Percentiles rank a stretch among this genome's conserved stretches.
phyloP scores from a whole-genome alignment of 2,329 filamentous ascomycete genomes.

The Metarhizium brunneum region DNA sequence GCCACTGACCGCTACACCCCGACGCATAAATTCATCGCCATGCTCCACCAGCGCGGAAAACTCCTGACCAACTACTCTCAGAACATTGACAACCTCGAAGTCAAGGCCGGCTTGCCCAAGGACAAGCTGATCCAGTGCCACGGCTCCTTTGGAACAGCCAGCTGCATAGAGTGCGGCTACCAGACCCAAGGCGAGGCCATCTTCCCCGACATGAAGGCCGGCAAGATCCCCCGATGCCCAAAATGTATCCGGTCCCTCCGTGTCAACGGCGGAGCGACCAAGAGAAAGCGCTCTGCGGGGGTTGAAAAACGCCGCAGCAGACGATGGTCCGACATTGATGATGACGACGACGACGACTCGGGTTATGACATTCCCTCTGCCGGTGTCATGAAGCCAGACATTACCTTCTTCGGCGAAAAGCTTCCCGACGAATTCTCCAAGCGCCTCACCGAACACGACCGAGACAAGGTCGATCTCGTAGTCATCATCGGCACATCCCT shows the following conservation, averaged over 20 bases:
- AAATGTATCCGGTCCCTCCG: slow-evolving; percentile 52
- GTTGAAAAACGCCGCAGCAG: slow-evolving; percentile 26
- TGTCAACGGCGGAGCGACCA: slow-evolving; percentile 16
- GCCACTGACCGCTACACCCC: slow-evolving; percentile 73
- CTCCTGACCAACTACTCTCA: slow-evolving; percentile 96
- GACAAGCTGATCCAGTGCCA: slow-evolving; percentile 92
- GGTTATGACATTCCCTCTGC: slow-evolving; percentile 50
- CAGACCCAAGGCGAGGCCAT: slow-evolving; percentile 67
- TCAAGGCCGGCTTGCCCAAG: slow-evolving; percentile 69
- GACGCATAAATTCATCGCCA: slow-evolving; percentile 86
- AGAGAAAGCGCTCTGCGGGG: slow-evolving; percentile 31
- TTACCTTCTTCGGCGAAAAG: slow-evolving; percentile 93
- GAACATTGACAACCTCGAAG: slow-evolving; percentile 95
- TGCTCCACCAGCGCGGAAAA: slow-evolving; percentile 81
- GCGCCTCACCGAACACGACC: slow-evolving; percentile 73
- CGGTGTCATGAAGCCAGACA: slow-evolving; percentile 93
- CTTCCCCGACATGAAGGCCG: slow-evolving; percentile 68
- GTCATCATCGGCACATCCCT: slow-evolving; percentile 94
- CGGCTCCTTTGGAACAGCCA: slow-evolving; percentile 88
- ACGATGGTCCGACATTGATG: slow-evolving; percentile 28
- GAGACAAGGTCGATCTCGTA: slow-evolving; percentile 73
- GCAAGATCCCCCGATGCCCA: slow-evolving; percentile 69
- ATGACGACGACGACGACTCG: slow-evolving; percentile 38
- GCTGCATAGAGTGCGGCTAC: slow-evolving; percentile 73
- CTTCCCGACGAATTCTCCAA: slow-evolving; percentile 76